A percentile compares a stretch with the other conserved stretches of the same genome.
Evolutionary conservation across 2,329 filamentous ascomycete species (phyloP).

Genomic region (Rhynchosporium secalis): DNA sequence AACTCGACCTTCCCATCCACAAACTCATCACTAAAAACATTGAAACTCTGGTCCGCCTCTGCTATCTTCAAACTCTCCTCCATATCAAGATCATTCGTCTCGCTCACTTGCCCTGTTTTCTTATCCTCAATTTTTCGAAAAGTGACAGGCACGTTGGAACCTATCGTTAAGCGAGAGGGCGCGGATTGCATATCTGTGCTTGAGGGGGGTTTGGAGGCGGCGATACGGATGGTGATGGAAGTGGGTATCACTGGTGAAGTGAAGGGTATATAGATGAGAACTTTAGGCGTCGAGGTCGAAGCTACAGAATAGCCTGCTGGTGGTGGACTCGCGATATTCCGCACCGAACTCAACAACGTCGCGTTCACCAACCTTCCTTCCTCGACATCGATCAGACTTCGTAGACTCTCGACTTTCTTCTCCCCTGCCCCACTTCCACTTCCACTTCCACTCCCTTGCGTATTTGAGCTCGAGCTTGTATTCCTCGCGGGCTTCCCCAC

Average conservation of each 20-base stretch:
- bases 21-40: conserved; percentile 37
- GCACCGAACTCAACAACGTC: conserved; percentile 32
- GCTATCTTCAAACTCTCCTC: conserved; percentile 31
- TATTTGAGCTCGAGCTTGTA: neutral
- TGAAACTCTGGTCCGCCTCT: conserved; percentile 35
- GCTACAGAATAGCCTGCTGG: conserved; percentile 35
- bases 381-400: conserved; percentile 33
- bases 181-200: conserved; percentile 24
- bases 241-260: conserved; percentile 30
- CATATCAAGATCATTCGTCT: conserved; percentile 34
- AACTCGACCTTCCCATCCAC: conserved; percentile 32
- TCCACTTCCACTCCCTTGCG: conserved; percentile 13
- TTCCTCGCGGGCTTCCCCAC: neutral
- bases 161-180: conserved; percentile 33
- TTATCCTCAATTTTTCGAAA: conserved; percentile 22
- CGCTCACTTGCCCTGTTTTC: conserved; percentile 26
- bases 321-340: conserved; percentile 35
- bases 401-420: conserved; percentile 23
- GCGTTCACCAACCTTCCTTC: conserved; percentile 28
- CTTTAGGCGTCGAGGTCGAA: conserved; percentile 25
- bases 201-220: conserved; percentile 14
- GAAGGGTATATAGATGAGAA: conserved; percentile 34
- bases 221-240: conserved; percentile 28
- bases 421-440: neutral
- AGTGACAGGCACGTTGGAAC: conserved; percentile 33